Base-by-base conservation (phyloP, 257 asterid species). In the Cinchona pubescens region DNA sequence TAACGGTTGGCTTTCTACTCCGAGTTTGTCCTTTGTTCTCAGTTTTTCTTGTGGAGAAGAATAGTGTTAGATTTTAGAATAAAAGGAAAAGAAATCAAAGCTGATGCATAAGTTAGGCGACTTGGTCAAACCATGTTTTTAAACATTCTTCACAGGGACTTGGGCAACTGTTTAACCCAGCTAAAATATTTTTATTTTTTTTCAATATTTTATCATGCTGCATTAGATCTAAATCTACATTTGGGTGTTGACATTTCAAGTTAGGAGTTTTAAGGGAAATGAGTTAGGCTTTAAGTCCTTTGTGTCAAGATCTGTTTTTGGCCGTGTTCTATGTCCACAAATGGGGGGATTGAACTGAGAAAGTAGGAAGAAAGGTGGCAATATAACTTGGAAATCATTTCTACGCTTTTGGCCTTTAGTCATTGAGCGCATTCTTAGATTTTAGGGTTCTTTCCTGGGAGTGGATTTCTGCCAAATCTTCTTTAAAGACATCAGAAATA, bases 131-230 rank as follows among this genome's bases (percentile, higher is more conserved):
- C 62, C 25, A 2, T 64, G 48, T 62, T 42, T 35, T n/a, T 70
- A 4, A 8, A 35, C 45, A 64, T 40, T 76, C 60, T 29, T 45
- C 67, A 65, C 27, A 72, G 40, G 29, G 29, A 35, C 27, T 72
- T 32, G 16, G 64, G 66, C 59, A 66, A 81, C 75, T 79, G 76
- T 69, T 83, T 69, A 71, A 80, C n/a, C 85, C 85, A 75, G 85
- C 85, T 46, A 65, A 73, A 43, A 75, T 46, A 35, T 72, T n/a
- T n/a, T n/a, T n/a, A n/a, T 71, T 6, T 11, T 46, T 64, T 74
- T 65, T 32, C 27, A 29, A 49, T 78, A 63, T 73, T 66, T 45
- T 19, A 76, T 46, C 23, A 55, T 25, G 62, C 37, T 49, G 76
- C 61, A 67, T 43, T 65, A 21, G 71, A n/a, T n/a, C n/a, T n/a